These are phyloP conservation scores for Cladorrhinum samala DNA, from an alignment of 495 filamentous ascomycete genomes.

Conservation along the genomic window DNA sequence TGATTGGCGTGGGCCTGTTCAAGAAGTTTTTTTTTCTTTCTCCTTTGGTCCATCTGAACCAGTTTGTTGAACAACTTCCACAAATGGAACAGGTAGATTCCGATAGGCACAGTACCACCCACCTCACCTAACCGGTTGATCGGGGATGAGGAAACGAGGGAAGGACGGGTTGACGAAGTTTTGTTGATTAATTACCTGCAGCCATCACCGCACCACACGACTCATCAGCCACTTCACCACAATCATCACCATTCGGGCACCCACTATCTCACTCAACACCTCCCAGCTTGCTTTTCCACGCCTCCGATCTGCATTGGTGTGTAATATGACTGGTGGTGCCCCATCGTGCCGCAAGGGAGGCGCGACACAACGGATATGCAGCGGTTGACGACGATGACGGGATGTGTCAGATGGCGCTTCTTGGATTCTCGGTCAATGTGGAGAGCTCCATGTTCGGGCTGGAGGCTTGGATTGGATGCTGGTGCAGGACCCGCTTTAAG, in stretches of 20 bases:
- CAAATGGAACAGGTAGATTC: not conserved
- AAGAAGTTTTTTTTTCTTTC: slow-evolving; percentile 1
- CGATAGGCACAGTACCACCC: not conserved
- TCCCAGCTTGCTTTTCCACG: not conserved
- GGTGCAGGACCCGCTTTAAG: not conserved
- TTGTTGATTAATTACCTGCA: slow-evolving; percentile 3
- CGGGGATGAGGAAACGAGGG: not conserved
- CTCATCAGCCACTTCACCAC: no score
- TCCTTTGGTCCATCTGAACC: not conserved
- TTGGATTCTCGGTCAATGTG: slow-evolving; percentile 4
- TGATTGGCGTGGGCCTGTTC: slow-evolving; percentile 16
- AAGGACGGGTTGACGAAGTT: not conserved
- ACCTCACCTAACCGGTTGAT: no score
- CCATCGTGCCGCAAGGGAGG: not conserved
- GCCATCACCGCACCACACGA: not conserved
- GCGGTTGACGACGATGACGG: slow-evolving; percentile 12
- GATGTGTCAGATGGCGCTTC: slow-evolving; percentile 14
- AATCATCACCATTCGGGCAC: not conserved
- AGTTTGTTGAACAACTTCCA: not conserved
- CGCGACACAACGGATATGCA: slow-evolving; percentile 4
- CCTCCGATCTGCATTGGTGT: slow-evolving; percentile 1
- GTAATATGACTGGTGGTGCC: not conserved
- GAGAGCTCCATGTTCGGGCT: not conserved
- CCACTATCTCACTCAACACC: not conserved
- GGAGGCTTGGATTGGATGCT: not conserved